These are phyloP conservation scores for Xylaria telfairii DNA, from an alignment of 495 filamentous ascomycete species.

Conservation along the genomic window DNA sequence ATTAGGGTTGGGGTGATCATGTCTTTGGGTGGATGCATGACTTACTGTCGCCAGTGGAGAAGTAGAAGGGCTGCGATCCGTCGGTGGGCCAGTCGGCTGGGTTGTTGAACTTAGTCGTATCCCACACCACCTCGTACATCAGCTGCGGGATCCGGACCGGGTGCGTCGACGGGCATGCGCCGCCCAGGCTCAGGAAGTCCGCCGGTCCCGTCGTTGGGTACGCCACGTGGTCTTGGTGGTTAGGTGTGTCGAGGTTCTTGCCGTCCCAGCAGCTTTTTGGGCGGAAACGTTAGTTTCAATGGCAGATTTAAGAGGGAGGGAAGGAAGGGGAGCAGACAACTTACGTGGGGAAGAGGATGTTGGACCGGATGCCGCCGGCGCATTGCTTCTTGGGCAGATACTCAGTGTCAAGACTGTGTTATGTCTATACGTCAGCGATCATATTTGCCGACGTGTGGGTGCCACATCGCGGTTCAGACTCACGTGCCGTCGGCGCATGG, in stretches of 20 bases:
- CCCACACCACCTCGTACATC: constrained; percentile 60
- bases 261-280: constrained; percentile 61
- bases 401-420: constrained; percentile 45
- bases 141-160: constrained; percentile 56
- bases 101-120: constrained; percentile 56
- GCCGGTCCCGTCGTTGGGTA: constrained; percentile 54
- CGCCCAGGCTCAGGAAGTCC: constrained; percentile 51
- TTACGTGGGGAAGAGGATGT: constrained; percentile 60
- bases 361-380: constrained; percentile 56
- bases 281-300: neutral
- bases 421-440: constrained; percentile 23
- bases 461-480: neutral
- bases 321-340: neutral
- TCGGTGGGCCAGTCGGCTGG: constrained; percentile 51
- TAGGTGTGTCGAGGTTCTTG: constrained; percentile 58
- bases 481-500: constrained; percentile 49
- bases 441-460: neutral
- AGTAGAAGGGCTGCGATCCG: constrained; percentile 56
- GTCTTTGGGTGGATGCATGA: no score
- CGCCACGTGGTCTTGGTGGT: constrained; percentile 59
- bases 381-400: constrained; percentile 48
- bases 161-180: constrained; percentile 55
- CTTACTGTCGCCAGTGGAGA: constrained; percentile 52
- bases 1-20: no score
- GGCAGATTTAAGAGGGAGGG: neutral